Evolutionary conservation across 2,329 filamentous ascomycete species (phyloP), one percentile per base, ranked within the genome.

Genomic region (Aspergillus latus): DNA sequence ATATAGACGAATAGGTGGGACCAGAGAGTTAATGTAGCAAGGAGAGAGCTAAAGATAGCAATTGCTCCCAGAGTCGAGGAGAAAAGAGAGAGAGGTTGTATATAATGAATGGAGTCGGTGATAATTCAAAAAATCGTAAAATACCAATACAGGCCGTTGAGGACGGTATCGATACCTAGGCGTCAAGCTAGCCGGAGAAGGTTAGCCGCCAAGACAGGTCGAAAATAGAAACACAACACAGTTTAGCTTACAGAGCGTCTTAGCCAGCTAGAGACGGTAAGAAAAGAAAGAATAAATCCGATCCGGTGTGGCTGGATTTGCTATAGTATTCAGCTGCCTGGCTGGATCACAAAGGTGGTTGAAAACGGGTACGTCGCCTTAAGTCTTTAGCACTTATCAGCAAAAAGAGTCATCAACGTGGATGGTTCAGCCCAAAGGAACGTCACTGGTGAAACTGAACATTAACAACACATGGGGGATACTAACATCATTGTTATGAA

Each of bases 181-280:
- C 45, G 39, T 49, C 39, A 15, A 30, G 4, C 36, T 50, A 51
- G 26, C 47, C 28, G 2, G 5, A 42, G 11, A 5, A 9, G 26
- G 48, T 51, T 51, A 56, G 53, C 16, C 5, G 40, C 53, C 42
- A 56, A 55, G 52, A n/a, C 28, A 5, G 5, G 15, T 32, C 39
- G 26, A 43, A 56, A 56, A 56, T 56, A 56, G 53, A 45, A 56
- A 37, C 28, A 44, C 37, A 39, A 43, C 52, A 49, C 30, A 40
- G 32, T 45, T 42, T 32, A 39, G 28, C 43, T 30, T 29, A 46
- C 26, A 15, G 9, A 2, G 42, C 11, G 36, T 45, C 15, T 40
- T 42, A 51, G 48, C 45, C 52, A 43, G 52, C 52, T 54, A 50
- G 46, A 29, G 53, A 56, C 48, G 42, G 48, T 47, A 29, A 29